A percentile compares a stretch with the other conserved stretches of the same genome.
These are phyloP conservation scores for Rhynchospora pubera DNA, from an alignment of 176 grass and related monocot genomes.

Conservation along the genomic window DNA sequence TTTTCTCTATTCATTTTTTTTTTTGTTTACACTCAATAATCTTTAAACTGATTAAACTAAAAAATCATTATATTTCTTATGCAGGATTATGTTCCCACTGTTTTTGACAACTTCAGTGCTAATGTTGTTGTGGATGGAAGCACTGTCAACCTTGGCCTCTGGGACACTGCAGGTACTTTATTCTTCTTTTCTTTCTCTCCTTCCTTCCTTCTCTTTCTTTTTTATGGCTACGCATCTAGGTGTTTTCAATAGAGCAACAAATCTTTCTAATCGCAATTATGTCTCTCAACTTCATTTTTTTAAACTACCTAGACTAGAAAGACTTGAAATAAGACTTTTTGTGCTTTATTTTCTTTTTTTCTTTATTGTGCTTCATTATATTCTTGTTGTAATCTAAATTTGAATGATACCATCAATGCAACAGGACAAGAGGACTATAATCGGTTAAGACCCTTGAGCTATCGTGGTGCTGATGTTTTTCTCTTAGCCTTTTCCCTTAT, in stretches of 20 bases:
- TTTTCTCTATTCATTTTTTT: not conserved
- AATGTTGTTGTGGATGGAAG: slow-evolving; percentile 31
- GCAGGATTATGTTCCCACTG: slow-evolving; percentile 33
- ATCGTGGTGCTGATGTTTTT: slow-evolving; percentile 32
- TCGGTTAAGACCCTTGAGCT: slow-evolving; percentile 26
- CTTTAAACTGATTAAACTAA: not conserved
- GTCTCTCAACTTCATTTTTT: not conserved
- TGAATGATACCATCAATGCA: not conserved
- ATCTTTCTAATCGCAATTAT: not conserved
- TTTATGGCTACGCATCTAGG: not conserved
- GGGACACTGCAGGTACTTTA: slow-evolving; percentile 29
- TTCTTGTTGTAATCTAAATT: not conserved
- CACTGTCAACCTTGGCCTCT: slow-evolving; percentile 28
- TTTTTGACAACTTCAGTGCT: slow-evolving; percentile 32
- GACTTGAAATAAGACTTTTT: not conserved
- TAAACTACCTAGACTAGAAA: not conserved
- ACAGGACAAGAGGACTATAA: slow-evolving; percentile 32
- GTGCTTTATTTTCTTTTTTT: not conserved
- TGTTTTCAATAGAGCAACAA: not conserved
- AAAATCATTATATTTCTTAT: not conserved
- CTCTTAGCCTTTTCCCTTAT: slow-evolving; percentile 27
- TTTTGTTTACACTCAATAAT: not conserved
- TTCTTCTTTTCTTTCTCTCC: not conserved
- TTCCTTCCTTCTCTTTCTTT: not conserved
- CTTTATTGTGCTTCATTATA: not conserved